A percentile compares a stretch with the other conserved stretches of the same genome.
These are phyloP conservation scores for Spizellomyces sp. DNA, from an alignment of 192 early-diverging fungal species.

Conservation along the genomic window DNA sequence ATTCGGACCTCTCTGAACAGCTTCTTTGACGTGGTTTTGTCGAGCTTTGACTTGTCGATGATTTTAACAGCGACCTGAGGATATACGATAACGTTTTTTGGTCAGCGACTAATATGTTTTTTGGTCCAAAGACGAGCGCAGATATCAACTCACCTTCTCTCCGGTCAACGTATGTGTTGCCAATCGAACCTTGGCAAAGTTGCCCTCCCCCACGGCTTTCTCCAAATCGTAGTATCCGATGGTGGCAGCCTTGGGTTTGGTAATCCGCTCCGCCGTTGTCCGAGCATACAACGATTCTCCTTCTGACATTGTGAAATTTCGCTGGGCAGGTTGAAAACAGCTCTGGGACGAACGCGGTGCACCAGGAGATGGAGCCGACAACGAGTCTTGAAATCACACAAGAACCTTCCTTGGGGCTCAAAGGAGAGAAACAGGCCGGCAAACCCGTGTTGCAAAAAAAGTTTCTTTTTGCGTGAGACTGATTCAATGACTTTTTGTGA, in stretches of 20 bases:
- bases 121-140: not conserved
- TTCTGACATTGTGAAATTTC: slow-evolving; percentile 1
- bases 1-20: slow-evolving; percentile 66
- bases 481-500: too few relatives aligned
- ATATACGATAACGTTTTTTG: not conserved
- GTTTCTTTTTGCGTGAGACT: too few relatives aligned
- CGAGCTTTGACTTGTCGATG: slow-evolving; percentile 64
- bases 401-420: too few relatives aligned
- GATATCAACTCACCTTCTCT: slow-evolving; percentile 48
- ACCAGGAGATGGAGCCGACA: too few relatives aligned
- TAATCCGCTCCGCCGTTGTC: slow-evolving; percentile 41
- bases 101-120: not conserved
- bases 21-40: slow-evolving; percentile 59
- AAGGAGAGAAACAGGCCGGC: too few relatives aligned
- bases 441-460: too few relatives aligned
- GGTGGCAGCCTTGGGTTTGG: slow-evolving; percentile 44
- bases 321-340: too few relatives aligned
- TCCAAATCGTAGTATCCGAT: slow-evolving; percentile 65
- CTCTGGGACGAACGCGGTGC: too few relatives aligned
- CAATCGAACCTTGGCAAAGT: slow-evolving; percentile 64
- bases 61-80: slow-evolving; percentile 63
- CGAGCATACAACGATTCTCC: slow-evolving; percentile 42
- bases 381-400: too few relatives aligned
- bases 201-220: slow-evolving; percentile 62
- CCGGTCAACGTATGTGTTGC: slow-evolving; percentile 60